Conservation (phyloP, 495 filamentous ascomycete genomes). For the Neurospora pannonica region DNA sequence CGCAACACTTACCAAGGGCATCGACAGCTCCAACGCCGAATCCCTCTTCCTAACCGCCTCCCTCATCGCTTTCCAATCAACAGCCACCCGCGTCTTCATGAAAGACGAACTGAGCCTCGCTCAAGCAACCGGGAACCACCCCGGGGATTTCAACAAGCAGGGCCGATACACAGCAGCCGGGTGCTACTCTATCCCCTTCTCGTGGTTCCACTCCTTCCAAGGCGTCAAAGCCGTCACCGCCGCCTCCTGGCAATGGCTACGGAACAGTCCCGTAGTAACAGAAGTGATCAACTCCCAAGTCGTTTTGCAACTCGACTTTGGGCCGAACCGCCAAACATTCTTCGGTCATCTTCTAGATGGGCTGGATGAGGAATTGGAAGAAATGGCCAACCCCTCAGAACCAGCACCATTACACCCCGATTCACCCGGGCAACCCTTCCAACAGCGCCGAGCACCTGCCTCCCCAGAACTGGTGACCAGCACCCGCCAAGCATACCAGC, state of each 20-base stretch:
- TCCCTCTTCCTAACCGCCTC: slow-evolving; percentile 44
- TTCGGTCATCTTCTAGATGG: slow-evolving; percentile 43
- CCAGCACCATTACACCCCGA: not conserved
- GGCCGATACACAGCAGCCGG: slow-evolving; percentile 6
- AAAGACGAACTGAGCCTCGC: slow-evolving; percentile 28
- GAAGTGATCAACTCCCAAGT: slow-evolving; percentile 48
- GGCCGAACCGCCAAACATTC: slow-evolving; percentile 30
- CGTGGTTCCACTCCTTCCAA: slow-evolving; percentile 52
- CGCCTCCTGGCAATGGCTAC: slow-evolving; percentile 43
- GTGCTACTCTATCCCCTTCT: slow-evolving; percentile 39
- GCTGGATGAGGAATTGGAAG: slow-evolving; percentile 37
- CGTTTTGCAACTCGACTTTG: slow-evolving; percentile 38
- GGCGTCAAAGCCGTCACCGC: slow-evolving; percentile 46
- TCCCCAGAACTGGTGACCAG: slow-evolving; percentile 14
- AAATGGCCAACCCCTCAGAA: slow-evolving; percentile 9
- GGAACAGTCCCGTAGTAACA: slow-evolving; percentile 38
- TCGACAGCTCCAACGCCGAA: slow-evolving; percentile 43
- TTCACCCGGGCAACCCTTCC: not conserved
- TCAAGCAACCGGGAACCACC: not conserved
- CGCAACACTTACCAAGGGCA: slow-evolving; percentile 36
- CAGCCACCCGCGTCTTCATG: slow-evolving; percentile 43
- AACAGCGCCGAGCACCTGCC: not conserved
- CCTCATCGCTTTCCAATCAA: slow-evolving; percentile 49
- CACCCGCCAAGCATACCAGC: slow-evolving; percentile 44
- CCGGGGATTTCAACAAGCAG: not conserved